phyloP scores from a whole-genome alignment of 192 early-diverging fungal species.

The Geosiphon pyriformis region DNA sequence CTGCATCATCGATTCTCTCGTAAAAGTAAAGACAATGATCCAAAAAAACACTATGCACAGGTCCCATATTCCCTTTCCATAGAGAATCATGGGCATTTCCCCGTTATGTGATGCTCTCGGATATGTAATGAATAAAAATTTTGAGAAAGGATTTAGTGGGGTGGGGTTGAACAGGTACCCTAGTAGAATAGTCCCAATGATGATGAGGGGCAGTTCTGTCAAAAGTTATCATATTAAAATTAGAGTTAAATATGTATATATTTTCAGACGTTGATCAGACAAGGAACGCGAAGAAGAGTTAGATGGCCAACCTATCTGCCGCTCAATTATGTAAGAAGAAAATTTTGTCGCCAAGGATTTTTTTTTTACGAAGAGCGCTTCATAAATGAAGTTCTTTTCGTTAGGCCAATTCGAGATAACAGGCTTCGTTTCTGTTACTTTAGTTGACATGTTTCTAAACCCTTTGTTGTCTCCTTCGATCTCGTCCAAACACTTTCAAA shows the following conservation, averaged over 20 bases:
- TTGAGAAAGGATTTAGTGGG: conserved; percentile 14
- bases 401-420: no score
- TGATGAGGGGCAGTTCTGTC: conserved; percentile 12
- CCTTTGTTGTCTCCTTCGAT: no score
- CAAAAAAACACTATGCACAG: conserved; percentile 60
- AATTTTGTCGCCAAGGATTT: not conserved
- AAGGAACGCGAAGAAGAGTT: not conserved
- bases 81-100: conserved; percentile 22
- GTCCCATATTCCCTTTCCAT: conserved; percentile 55
- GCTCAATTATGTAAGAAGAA: not conserved
- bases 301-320: not conserved
- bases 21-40: conserved; percentile 56
- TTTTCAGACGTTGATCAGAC: not conserved
- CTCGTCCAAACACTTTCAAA: no score
- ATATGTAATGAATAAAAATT: conserved; percentile 13
- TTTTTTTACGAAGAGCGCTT: no score
- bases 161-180: conserved; percentile 1
- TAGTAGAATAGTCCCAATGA: not conserved
- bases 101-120: not conserved
- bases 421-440: no score
- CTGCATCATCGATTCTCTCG: conserved; percentile 51
- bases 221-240: not conserved
- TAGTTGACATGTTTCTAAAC: no score
- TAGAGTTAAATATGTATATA: not conserved
- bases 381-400: no score